A percentile compares a stretch with the other conserved stretches of the same genome.
Evolutionary conservation across 2,329 filamentous ascomycete genomes (phyloP).

Genomic region (Clarireedia paspali): DNA sequence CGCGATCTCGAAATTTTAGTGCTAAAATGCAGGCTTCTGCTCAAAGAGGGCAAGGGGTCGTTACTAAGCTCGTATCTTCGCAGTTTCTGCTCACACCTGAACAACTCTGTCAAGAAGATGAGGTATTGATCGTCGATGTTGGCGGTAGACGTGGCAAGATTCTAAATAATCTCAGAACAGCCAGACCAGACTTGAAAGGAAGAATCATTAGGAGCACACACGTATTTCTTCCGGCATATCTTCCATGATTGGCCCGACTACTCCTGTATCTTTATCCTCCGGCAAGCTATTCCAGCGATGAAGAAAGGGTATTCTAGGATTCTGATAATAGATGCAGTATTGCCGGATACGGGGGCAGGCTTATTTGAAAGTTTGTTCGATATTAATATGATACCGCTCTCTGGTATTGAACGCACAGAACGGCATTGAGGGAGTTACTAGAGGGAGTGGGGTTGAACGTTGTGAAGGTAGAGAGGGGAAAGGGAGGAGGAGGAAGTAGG

Average conservation of each 20-base stretch:
- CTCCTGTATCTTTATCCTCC: constrained; percentile 25
- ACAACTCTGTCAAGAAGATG: background rate
- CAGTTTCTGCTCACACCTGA: background rate
- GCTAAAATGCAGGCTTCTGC: background rate
- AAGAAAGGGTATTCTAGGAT: constrained; percentile 21
- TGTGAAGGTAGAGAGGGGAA: constrained; percentile 14
- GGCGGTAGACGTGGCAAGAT: constrained; percentile 9
- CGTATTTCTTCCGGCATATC: constrained; percentile 29
- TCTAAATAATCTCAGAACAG: constrained; percentile 6
- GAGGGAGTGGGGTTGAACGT: constrained; percentile 12
- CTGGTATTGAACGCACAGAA: constrained; percentile 30
- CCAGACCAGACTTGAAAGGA: constrained; percentile 8
- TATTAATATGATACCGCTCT: constrained; percentile 7
- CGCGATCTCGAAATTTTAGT: background rate
- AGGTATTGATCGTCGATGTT: constrained; percentile 7
- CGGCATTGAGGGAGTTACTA: constrained; percentile 27
- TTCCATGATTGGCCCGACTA: constrained; percentile 31
- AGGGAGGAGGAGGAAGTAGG: constrained; percentile 12
- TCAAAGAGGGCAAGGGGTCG: background rate
- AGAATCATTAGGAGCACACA: constrained; percentile 19
- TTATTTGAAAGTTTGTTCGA: constrained; percentile 5
- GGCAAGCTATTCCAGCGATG: constrained; percentile 20
- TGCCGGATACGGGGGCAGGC: constrained; percentile 18
- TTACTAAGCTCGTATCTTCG: background rate
- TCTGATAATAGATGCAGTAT: constrained; percentile 17